Conservation (phyloP, 371 early-diverging fungal genomes). For the Blastocladiella emersonii region DNA sequence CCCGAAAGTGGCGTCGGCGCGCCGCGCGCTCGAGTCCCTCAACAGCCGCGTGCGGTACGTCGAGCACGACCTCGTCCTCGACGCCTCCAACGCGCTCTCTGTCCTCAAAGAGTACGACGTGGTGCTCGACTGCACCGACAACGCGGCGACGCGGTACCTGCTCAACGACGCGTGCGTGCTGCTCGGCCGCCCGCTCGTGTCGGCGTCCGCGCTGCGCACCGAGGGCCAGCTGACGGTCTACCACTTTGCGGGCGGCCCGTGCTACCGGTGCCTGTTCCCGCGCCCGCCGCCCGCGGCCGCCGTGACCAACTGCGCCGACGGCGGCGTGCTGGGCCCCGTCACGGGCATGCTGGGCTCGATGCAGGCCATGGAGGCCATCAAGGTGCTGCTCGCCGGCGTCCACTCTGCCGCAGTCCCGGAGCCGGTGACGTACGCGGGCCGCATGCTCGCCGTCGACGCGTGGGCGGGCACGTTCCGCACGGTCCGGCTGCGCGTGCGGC, state of each 20-base stretch:
- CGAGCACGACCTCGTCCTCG: conserved; percentile 23
- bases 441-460: conserved; percentile 1
- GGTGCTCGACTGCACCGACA: conserved; percentile 94
- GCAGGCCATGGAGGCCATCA: conserved; percentile 91
- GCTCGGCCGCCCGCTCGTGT: conserved; percentile 71
- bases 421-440: conserved; percentile 4
- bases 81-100: conserved; percentile 29
- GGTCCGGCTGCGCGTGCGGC: conserved; percentile 55
- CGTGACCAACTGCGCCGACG: conserved; percentile 82
- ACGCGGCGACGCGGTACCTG: conserved; percentile 91
- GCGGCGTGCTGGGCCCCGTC: conserved; percentile 97
- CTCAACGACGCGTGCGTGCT: conserved; percentile 89
- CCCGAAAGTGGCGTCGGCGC: conserved; percentile 73
- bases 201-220: conserved; percentile 84
- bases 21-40: conserved; percentile 33
- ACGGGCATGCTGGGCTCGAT: conserved; percentile 91
- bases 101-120: conserved; percentile 59
- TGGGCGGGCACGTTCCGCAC: conserved; percentile 50
- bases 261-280: conserved; percentile 97
- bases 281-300: conserved; percentile 74
- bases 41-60: conserved; percentile 20
- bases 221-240: conserved; percentile 91
- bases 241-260: conserved; percentile 74
- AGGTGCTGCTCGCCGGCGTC: conserved; percentile 36
- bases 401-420: neutral